Evolutionary conservation across 2,329 filamentous ascomycete species (phyloP).

Genomic region (Didymella keratinophila): DNA sequence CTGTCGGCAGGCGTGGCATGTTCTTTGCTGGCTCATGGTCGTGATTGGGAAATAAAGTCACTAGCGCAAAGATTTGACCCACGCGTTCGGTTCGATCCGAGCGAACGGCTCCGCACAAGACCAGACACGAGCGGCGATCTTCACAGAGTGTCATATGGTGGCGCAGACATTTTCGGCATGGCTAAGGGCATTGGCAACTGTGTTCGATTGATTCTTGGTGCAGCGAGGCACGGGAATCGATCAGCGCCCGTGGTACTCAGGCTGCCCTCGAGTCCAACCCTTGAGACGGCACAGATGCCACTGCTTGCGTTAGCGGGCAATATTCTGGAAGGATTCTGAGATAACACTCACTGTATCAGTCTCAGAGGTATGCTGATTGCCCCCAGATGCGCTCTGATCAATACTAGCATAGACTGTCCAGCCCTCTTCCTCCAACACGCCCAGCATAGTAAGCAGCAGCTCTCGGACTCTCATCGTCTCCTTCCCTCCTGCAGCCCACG

Average conservation of each 20-base stretch:
- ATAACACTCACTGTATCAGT: constrained; percentile 31
- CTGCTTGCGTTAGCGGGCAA: constrained; percentile 1
- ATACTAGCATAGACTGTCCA: constrained; percentile 53
- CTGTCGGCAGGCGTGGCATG: constrained; percentile 67
- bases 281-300: constrained; percentile 37
- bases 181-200: not conserved
- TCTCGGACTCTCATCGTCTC: constrained; percentile 49
- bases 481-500: constrained; percentile 43
- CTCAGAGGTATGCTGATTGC: constrained; percentile 24
- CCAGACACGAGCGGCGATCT: not conserved
- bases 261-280: constrained; percentile 31
- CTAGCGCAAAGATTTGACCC: constrained; percentile 11
- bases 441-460: constrained; percentile 48
- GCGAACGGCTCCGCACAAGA: not conserved
- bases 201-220: not conserved
- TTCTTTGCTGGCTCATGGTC: constrained; percentile 19
- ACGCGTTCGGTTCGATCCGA: not conserved
- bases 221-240: not conserved
- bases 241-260: constrained; percentile 32
- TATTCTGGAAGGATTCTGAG: not conserved
- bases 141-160: not conserved
- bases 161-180: not conserved
- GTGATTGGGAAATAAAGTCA: constrained; percentile 9
- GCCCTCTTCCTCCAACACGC: constrained; percentile 47
- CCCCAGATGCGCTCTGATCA: constrained; percentile 37